A percentile compares a stretch with the other conserved stretches of the same genome.
phyloP scores from a whole-genome alignment of 2,329 filamentous ascomycete genomes.

The Verruconis gallopava region DNA sequence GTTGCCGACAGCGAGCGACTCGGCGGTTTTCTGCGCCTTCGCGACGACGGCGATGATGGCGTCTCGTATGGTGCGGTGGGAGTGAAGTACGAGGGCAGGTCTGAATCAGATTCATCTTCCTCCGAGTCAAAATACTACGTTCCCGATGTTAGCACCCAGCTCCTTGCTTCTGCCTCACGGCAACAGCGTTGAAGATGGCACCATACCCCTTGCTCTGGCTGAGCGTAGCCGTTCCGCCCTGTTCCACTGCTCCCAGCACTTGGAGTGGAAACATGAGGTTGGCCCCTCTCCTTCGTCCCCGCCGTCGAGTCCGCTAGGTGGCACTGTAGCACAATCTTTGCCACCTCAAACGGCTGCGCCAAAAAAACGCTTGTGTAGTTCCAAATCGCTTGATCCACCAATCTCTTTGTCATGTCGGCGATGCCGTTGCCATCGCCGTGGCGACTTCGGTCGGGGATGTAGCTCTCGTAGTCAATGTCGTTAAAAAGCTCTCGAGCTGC shows the following conservation, averaged over 20 bases:
- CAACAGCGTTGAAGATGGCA: not conserved
- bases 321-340: slow-evolving; percentile 83
- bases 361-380: slow-evolving; percentile 83
- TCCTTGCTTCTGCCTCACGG: not conserved
- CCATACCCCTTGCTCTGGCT: not conserved
- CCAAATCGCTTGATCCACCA: slow-evolving; percentile 78
- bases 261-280: no score
- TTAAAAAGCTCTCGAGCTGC: slow-evolving; percentile 74
- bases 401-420: slow-evolving; percentile 59
- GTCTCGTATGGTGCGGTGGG: slow-evolving; percentile 44
- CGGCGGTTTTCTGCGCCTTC: slow-evolving; percentile 34
- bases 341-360: slow-evolving; percentile 92
- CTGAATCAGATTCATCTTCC: slow-evolving; percentile 52
- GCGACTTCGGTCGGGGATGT: slow-evolving; percentile 63
- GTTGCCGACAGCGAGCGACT: slow-evolving; percentile 25
- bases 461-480: slow-evolving; percentile 85
- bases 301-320: slow-evolving; percentile 33
- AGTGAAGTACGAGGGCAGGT: slow-evolving; percentile 65
- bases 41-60: slow-evolving; percentile 28
- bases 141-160: slow-evolving; percentile 1
- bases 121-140: not conserved
- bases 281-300: slow-evolving; percentile 7
- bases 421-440: slow-evolving; percentile 31
- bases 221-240: not conserved
- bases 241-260: slow-evolving; percentile 15